phyloP scores from a whole-genome alignment of 2,329 filamentous ascomycete species.

The Aureobasidium lini region DNA sequence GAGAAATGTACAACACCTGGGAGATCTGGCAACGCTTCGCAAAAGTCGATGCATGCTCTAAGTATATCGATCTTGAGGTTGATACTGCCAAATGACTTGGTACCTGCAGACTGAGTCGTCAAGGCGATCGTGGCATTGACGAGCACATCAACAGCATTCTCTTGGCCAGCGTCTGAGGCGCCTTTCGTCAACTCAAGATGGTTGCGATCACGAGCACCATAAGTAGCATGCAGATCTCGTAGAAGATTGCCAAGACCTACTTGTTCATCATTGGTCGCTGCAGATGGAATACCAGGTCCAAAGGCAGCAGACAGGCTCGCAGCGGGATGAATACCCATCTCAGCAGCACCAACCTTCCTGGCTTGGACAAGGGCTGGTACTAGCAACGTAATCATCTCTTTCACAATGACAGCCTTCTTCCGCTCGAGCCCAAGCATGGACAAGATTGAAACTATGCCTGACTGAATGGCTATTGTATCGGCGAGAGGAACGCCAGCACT shows the following conservation, averaged over 20 bases:
- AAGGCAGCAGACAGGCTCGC: slow-evolving; percentile 73
- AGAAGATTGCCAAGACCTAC: slow-evolving; percentile 6
- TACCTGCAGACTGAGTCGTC: slow-evolving; percentile 3
- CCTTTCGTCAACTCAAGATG: background rate
- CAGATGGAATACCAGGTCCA: slow-evolving; percentile 15
- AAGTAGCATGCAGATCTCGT: slow-evolving; percentile 12
- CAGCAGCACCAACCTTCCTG: slow-evolving; percentile 85
- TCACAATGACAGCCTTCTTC: slow-evolving; percentile 85
- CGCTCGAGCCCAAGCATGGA: slow-evolving; percentile 70
- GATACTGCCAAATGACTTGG: slow-evolving; percentile 60
- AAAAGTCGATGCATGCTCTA: slow-evolving; percentile 84
- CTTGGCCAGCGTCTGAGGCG: background rate
- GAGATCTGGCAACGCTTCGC: slow-evolving; percentile 88
- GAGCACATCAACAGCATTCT: background rate
- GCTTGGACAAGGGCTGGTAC: slow-evolving; percentile 84
- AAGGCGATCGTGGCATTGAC: background rate
- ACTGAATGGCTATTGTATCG: slow-evolving; percentile 71
- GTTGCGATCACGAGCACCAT: slow-evolving; percentile 13
- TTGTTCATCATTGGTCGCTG: background rate
- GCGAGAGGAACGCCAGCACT: slow-evolving; percentile 60
- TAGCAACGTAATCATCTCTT: slow-evolving; percentile 74
- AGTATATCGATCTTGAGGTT: slow-evolving; percentile 80
- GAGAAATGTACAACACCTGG: slow-evolving; percentile 83
- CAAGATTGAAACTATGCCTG: slow-evolving; percentile 81
- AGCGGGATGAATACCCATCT: slow-evolving; percentile 90